phyloP scores from a whole-genome alignment of 83 land plant genomes.

The Larix sibirica region DNA sequence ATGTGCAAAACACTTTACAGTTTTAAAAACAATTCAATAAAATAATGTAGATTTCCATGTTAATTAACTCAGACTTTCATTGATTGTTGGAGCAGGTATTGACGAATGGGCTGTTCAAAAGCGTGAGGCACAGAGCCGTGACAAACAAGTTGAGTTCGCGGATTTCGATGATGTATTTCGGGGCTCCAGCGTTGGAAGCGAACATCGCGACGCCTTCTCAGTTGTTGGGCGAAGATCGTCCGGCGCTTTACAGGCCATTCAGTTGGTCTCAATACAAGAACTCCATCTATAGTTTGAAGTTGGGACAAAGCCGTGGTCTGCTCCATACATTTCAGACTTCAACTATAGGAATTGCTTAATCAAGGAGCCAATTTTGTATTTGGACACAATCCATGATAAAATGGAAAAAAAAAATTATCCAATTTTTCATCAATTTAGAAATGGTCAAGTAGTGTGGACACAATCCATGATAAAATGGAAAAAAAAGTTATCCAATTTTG shows the following conservation, averaged over 20 bases:
- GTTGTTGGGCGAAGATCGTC: slow-evolving; percentile 38
- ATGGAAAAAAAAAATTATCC: too few relatives aligned
- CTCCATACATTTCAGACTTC: not conserved
- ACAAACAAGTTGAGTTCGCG: slow-evolving; percentile 43
- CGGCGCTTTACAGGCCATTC: slow-evolving; percentile 52
- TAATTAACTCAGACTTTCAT: not conserved
- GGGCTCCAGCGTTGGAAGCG: slow-evolving; percentile 48
- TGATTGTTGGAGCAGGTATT: slow-evolving; percentile 36
- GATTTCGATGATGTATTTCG: slow-evolving; percentile 59
- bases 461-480: too few relatives aligned
- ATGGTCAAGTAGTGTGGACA: too few relatives aligned
- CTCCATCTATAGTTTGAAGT: slow-evolving; percentile 36
- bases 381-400: too few relatives aligned
- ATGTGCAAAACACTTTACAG: too few relatives aligned
- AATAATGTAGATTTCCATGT: too few relatives aligned
- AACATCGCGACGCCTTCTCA: slow-evolving; percentile 43
- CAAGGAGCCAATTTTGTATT: too few relatives aligned
- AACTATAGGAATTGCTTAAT: too few relatives aligned
- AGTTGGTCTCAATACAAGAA: slow-evolving; percentile 67
- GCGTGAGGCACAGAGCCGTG: slow-evolving; percentile 58
- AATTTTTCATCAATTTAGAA: too few relatives aligned
- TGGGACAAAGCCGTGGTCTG: slow-evolving; percentile 18
- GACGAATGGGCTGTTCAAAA: slow-evolving; percentile 65
- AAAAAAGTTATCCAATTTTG: too few relatives aligned
- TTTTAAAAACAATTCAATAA: too few relatives aligned